Conservation (phyloP, 805 yeast species). For the Yarrowia phangngaensis region DNA sequence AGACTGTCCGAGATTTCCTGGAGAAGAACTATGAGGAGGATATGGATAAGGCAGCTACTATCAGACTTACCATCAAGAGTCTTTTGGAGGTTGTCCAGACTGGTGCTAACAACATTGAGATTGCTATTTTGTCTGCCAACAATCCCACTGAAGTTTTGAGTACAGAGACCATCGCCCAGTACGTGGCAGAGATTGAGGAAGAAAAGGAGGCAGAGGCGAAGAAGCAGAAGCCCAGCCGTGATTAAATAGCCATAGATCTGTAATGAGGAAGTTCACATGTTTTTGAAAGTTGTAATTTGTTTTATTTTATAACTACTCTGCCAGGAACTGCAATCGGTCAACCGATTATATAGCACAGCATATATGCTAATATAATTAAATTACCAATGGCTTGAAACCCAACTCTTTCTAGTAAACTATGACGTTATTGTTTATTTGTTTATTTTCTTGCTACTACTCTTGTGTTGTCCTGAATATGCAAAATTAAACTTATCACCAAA, state of each 20-base stretch:
- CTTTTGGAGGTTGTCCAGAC: slow-evolving; percentile 95
- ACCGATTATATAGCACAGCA: too few relatives aligned
- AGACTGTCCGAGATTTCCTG: slow-evolving; percentile 91
- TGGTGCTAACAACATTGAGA: slow-evolving; percentile 94
- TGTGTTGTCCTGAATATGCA: slow-evolving; percentile 8
- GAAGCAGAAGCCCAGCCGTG: slow-evolving; percentile 38
- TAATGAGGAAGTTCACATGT: too few relatives aligned
- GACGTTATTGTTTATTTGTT: too few relatives aligned
- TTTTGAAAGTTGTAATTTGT: too few relatives aligned
- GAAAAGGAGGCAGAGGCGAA: slow-evolving; percentile 76
- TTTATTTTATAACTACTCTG: too few relatives aligned
- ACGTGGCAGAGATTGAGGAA: slow-evolving; percentile 77
- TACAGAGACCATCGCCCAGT: slow-evolving; percentile 66
- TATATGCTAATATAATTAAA: too few relatives aligned
- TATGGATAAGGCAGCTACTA: slow-evolving; percentile 64
- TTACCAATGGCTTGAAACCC: too few relatives aligned
- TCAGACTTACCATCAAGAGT: slow-evolving; percentile 78
- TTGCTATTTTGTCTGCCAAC: slow-evolving; percentile 77
- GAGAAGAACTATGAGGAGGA: slow-evolving; percentile 75
- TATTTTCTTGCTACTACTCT: not conserved
- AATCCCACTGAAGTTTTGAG: slow-evolving; percentile 54
- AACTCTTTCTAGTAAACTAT: too few relatives aligned
- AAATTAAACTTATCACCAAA: slow-evolving; percentile 18
- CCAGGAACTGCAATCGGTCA: too few relatives aligned
- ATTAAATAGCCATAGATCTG: slow-evolving; percentile 20